Base-by-base conservation (phyloP, 148 eudicot genomes). In the Arbutus unedo region DNA sequence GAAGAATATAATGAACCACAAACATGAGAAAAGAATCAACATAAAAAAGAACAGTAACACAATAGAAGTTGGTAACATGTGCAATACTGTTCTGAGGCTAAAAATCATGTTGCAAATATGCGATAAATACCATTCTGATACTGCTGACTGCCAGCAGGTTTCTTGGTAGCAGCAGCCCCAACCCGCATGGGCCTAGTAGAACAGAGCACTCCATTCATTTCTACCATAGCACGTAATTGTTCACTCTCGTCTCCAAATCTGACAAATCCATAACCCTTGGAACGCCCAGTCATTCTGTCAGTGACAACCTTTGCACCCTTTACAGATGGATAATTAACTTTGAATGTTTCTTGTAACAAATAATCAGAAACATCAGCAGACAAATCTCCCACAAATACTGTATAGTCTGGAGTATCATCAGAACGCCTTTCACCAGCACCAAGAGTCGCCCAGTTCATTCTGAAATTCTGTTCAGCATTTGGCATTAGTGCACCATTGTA, bases 201-300 rank as follows among this genome's bases (percentile, higher is more conserved):
- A 79, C 93, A 90, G 71, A 90, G 57, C 84, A 87, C 88, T 23
- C 99, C 99, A 86, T 93, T 94, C 96, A 96, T 91, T 86, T 94
- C 98, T 41, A 89, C 86, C 99, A 97, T 94, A 6, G 99, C 98
- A 25, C 96, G 96, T n/a, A 87, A n/a, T 73, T 93, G 97, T 82
- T 97, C 99, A 87, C 82, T 79, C 87, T 94, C 99, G 85, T 97
- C 99, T 31, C 89, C 97, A 88, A 97, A 97, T 84, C 89, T 92
- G 70, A 97, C 98, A 86, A 97, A 97, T 76, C 99, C 99, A 85
- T 94, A 97, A 76, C 99, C 99, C 89, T 95, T 97, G 9, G 98
- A 90, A 57, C 98, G 96, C 47, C 94, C 96, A 2, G 98, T 93
- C 19, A 81, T 54, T 80, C 92, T 94, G 89, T 97, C 99, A 57